Conservation (phyloP, 1,284 basidiomycete genomes). For the Ustilago nuda region DNA sequence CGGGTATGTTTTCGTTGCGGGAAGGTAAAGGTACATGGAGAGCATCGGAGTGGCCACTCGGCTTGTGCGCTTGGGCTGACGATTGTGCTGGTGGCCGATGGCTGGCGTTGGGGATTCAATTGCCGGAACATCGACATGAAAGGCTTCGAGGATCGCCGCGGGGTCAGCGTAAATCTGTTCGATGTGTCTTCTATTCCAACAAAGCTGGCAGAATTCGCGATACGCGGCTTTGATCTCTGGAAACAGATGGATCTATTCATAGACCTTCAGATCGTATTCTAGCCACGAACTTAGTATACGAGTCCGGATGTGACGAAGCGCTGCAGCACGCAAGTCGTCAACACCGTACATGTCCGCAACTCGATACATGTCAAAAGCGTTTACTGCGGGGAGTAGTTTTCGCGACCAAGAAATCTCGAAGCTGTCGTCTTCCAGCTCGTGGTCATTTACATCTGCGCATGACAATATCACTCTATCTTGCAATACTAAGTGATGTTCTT, state of each 20-base stretch:
- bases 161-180: background rate
- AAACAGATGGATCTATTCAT: background rate
- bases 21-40: no score
- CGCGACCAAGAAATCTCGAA: background rate
- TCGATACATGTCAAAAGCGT: background rate
- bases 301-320: background rate
- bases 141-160: background rate
- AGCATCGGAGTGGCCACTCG: no score
- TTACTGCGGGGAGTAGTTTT: background rate
- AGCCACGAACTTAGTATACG: background rate
- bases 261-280: background rate
- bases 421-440: no score
- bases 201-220: background rate
- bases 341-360: background rate
- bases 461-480: no score
- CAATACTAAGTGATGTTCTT: background rate
- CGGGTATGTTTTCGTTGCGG: no score
- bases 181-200: background rate
- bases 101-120: background rate
- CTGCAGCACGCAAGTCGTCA: background rate
- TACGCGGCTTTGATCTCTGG: background rate
- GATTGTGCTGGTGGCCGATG: background rate
- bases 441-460: no score
- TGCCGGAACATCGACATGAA: background rate
- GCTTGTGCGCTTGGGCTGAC: background rate